These are phyloP conservation scores for Favolaschia claudopus DNA, from an alignment of 768 basidiomycete genomes.

Conservation along the genomic window DNA sequence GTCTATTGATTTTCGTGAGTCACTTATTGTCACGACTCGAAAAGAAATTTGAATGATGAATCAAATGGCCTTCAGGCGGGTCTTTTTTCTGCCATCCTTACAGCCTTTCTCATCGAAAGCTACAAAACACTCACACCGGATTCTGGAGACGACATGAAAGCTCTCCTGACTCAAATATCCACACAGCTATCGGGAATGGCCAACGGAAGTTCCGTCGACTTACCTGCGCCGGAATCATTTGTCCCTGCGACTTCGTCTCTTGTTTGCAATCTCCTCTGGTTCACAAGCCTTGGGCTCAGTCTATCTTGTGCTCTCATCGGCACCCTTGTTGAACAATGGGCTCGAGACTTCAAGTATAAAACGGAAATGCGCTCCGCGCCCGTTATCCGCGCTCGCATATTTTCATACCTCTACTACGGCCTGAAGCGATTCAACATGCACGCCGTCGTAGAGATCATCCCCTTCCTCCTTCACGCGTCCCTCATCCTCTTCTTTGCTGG, in stretches of 20 bases:
- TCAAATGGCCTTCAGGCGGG: background rate
- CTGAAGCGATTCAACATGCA: no score
- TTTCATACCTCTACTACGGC: slow-evolving; percentile 4
- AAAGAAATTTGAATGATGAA: no score
- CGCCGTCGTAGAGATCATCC: background rate
- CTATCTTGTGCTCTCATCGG: slow-evolving; percentile 2
- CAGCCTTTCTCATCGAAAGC: slow-evolving; percentile 11
- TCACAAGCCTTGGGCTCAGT: slow-evolving; percentile 7
- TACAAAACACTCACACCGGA: background rate
- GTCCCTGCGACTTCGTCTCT: background rate
- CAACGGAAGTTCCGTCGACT: no score
- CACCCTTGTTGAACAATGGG: slow-evolving; percentile 5
- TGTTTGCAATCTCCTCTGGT: background rate
- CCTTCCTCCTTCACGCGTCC: background rate
- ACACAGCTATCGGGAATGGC: background rate
- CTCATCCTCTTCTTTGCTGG: background rate
- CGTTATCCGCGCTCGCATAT: background rate
- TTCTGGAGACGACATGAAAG: background rate
- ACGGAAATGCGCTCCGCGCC: background rate
- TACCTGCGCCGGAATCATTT: no score
- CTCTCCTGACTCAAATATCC: background rate
- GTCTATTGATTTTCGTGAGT: slow-evolving; percentile 2
- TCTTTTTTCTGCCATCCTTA: slow-evolving; percentile 9
- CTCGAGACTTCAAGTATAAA: background rate
- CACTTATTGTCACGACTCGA: background rate